Percentiles rank a stretch among this genome's conserved stretches.
Evolutionary conservation across 2,329 filamentous ascomycete genomes (phyloP).

Genomic region (Cryphonectria radicalis): DNA sequence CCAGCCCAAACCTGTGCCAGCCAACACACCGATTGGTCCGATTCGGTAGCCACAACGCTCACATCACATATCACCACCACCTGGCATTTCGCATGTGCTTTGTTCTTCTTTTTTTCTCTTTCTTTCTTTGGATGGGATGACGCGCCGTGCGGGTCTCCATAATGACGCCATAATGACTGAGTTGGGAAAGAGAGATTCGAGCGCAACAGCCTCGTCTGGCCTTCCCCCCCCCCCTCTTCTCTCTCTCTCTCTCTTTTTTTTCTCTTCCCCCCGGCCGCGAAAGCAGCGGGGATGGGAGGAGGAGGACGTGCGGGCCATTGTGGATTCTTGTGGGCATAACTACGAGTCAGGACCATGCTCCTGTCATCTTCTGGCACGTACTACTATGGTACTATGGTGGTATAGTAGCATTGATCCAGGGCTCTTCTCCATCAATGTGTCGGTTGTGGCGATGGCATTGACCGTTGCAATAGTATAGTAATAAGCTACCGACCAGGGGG

Average conservation of each 20-base stretch:
- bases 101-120: not conserved
- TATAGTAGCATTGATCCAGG: not conserved
- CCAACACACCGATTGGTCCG: not conserved
- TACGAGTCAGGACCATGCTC: conserved; percentile 5
- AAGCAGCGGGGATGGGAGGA: conserved; percentile 3
- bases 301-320: not conserved
- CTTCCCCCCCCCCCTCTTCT: too few relatives aligned
- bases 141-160: not conserved
- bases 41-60: not conserved
- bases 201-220: not conserved
- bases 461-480: not conserved
- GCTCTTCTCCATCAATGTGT: not conserved
- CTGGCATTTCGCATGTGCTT: not conserved
- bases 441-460: not conserved
- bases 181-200: not conserved
- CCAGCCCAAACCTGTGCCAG: not conserved
- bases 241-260: too few relatives aligned
- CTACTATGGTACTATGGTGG: not conserved
- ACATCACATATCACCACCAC: not conserved
- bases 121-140: not conserved
- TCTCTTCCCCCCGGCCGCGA: not conserved
- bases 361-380: conserved; percentile 5
- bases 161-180: not conserved
- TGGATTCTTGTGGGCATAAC: not conserved
- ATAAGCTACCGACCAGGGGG: not conserved